Percentiles rank a stretch among this genome's conserved stretches.
Conservation (phyloP, 1,284 basidiomycete species). For the Trichosporon asahii region DNA sequence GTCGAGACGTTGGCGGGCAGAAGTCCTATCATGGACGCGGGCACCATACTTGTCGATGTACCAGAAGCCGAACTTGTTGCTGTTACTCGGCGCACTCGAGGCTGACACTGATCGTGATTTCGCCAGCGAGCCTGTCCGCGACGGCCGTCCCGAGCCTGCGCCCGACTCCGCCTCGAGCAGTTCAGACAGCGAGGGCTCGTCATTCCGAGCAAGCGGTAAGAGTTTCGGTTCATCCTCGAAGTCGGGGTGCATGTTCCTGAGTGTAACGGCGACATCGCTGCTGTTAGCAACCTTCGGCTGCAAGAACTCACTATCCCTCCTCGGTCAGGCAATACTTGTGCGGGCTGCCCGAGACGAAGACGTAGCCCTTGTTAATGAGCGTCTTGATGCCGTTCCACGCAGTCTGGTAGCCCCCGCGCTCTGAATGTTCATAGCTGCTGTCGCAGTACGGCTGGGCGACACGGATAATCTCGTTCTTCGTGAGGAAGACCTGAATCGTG, state of each 20-base stretch:
- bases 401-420: conserved; percentile 44
- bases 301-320: conserved; percentile 45
- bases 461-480: conserved; percentile 43
- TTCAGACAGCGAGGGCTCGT: neutral
- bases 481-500: conserved; percentile 34
- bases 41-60: conserved; percentile 41
- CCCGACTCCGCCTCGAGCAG: neutral
- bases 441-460: conserved; percentile 42
- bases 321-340: conserved; percentile 46
- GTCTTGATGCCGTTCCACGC: conserved; percentile 51
- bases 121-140: neutral
- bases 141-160: neutral
- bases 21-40: neutral
- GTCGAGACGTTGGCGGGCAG: conserved; percentile 29
- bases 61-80: conserved; percentile 44
- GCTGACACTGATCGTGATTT: neutral
- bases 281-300: neutral
- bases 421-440: conserved; percentile 41
- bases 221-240: conserved; percentile 31
- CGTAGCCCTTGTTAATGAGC: conserved; percentile 44
- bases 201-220: conserved; percentile 10
- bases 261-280: conserved; percentile 40
- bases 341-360: conserved; percentile 45
- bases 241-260: conserved; percentile 37
- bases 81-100: neutral